Evolutionary conservation across 257 asterid species (phyloP), one percentile per base, ranked within the genome.

Genomic region (Thymus mandschuricus): DNA sequence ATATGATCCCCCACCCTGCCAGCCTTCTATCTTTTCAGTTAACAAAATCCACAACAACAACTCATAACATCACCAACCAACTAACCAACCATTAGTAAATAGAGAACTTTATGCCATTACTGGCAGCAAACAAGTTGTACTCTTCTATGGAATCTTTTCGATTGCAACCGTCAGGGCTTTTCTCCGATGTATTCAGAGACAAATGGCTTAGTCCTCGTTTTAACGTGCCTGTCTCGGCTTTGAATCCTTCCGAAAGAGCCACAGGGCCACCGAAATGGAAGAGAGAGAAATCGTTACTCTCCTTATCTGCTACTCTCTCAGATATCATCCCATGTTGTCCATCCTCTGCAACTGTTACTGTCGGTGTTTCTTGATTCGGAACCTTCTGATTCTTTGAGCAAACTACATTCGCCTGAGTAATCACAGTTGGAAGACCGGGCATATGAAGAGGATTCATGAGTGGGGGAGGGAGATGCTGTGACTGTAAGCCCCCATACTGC

Each of bases 231-330:
- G 83, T 83, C 79, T 86, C 90, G 0, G 85, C 78, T 66, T 83
- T 79, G 50, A 79, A 81, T 68, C 96, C 93, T 3, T 89, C 68
- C 8, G 96, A 84, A 77, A 87, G 80, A 76, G 86, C 96, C 15
- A 88, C 92, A n/a, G 98, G 98, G 33, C 98, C 96, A 43, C 96
- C 96, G 77, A 83, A 89, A 81, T 92, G 98, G 86, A 95, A 95
- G 65, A 95, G 97, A 64, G 99, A 95, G 86, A 95, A 92, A 68
- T 87, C 91, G 27, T 81, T 72, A 57, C 75, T 81, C 66, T 71
- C 86, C 38, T 34, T 62, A 49, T 77, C 88, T 60, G 73, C 49
- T 38, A n/a, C 33, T 76, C 69, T 79, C 21, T 79, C 84, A 28
- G 83, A 29, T 75, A 84, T 81, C 60, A 82, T 81, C 60, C 61